phyloP scores from a whole-genome alignment of 2,329 filamentous ascomycete genomes.

The Paracorniculantispora psalliotae region DNA sequence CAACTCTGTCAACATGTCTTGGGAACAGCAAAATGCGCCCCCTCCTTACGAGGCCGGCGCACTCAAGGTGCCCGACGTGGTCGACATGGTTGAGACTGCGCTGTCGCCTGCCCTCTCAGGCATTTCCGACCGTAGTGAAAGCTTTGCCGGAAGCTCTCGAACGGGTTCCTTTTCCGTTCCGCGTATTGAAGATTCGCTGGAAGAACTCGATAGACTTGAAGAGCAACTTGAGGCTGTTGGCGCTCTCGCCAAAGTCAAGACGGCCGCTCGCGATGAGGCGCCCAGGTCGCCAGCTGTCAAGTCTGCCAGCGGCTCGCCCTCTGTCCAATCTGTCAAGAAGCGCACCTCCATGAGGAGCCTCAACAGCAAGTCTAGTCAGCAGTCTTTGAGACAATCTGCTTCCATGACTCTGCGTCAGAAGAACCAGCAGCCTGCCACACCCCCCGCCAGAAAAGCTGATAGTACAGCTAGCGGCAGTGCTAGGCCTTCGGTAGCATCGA shows the following conservation, averaged over 20 bases:
- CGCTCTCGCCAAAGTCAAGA: slow-evolving; percentile 31
- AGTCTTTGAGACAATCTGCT: slow-evolving; percentile 37
- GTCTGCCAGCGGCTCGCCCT: slow-evolving; percentile 18
- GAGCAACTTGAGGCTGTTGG: slow-evolving; percentile 54
- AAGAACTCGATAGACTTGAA: slow-evolving; percentile 57
- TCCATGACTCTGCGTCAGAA: slow-evolving; percentile 35
- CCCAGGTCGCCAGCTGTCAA: neutral
- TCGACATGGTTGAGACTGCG: slow-evolving; percentile 26
- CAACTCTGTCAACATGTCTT: slow-evolving; percentile 18
- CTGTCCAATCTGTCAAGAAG: slow-evolving; percentile 18
- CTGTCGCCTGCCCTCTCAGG: slow-evolving; percentile 30
- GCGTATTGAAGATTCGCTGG: slow-evolving; percentile 60
- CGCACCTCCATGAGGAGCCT: slow-evolving; percentile 27
- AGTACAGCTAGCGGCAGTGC: slow-evolving; percentile 6
- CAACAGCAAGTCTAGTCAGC: slow-evolving; percentile 33
- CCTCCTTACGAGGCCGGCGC: slow-evolving; percentile 22
- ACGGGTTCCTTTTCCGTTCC: slow-evolving; percentile 32
- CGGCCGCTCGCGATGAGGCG: slow-evolving; percentile 24
- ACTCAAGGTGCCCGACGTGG: slow-evolving; percentile 26
- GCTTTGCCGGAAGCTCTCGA: slow-evolving; percentile 29
- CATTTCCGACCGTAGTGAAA: slow-evolving; percentile 27
- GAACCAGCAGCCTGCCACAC: slow-evolving; percentile 14
- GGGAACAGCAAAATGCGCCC: slow-evolving; percentile 20
- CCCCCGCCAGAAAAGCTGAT: slow-evolving; percentile 1
- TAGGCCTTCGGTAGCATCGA: neutral